Evolutionary conservation across 768 basidiomycete genomes (phyloP).

Genomic region (Trametes cingulata): DNA sequence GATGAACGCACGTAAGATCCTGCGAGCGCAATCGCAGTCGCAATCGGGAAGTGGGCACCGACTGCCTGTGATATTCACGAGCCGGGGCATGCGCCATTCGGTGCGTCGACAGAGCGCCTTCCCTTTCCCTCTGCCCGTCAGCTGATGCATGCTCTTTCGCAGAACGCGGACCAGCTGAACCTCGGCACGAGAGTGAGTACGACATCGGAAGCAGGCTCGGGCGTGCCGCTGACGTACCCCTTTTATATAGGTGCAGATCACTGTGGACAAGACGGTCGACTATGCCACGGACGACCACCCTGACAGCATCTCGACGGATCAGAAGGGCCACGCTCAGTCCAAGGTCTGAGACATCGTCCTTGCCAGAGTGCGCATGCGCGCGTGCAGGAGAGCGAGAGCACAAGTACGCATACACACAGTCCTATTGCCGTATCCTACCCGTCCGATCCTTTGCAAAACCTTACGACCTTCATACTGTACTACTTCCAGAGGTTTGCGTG

Average conservation of each 20-base stretch:
- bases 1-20: slow-evolving; percentile 28
- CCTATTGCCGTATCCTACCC: background rate
- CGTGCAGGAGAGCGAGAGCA: background rate
- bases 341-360: background rate
- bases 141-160: slow-evolving; percentile 4
- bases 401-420: background rate
- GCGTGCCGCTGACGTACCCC: slow-evolving; percentile 8
- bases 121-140: slow-evolving; percentile 1
- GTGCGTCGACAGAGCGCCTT: slow-evolving; percentile 4
- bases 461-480: background rate
- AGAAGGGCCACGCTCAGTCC: slow-evolving; percentile 1
- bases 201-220: background rate
- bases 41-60: slow-evolving; percentile 20
- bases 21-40: slow-evolving; percentile 17
- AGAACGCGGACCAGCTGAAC: slow-evolving; percentile 17
- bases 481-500: background rate
- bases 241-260: slow-evolving; percentile 26
- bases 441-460: background rate
- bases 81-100: slow-evolving; percentile 15
- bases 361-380: background rate
- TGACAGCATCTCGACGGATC: slow-evolving; percentile 7
- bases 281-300: slow-evolving; percentile 25
- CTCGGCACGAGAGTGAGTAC: slow-evolving; percentile 20
- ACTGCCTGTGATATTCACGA: slow-evolving; percentile 21
- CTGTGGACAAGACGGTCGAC: slow-evolving; percentile 31